Evolutionary conservation across 2,329 filamentous ascomycete genomes (phyloP).

Genomic region (Nectriaceae sp.): DNA sequence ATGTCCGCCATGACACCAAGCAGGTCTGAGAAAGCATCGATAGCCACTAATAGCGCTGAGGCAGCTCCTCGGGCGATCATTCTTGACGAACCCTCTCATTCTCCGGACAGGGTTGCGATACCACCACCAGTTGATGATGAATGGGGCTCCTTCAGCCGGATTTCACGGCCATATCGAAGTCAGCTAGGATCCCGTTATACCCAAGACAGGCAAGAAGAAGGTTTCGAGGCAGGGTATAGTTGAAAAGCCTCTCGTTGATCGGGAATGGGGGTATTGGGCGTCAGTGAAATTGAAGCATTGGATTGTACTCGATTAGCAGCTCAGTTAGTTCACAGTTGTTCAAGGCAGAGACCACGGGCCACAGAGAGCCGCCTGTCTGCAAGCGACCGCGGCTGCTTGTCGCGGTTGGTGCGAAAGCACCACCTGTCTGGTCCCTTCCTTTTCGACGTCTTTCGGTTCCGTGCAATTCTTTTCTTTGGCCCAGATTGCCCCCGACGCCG

Average conservation of each 20-base stretch:
- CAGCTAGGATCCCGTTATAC: not conserved
- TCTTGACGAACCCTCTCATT: not conserved
- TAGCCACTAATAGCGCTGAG: not conserved
- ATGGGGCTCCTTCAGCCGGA: not conserved
- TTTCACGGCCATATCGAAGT: not conserved
- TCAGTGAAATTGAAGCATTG: not conserved
- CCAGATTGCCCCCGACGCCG: no score
- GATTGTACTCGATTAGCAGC: not conserved
- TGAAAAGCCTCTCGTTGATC: not conserved
- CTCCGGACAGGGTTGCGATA: not conserved
- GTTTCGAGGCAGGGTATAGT: not conserved
- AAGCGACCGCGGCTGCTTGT: no score
- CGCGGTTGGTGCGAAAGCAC: no score
- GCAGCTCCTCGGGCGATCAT: slow-evolving; percentile 2
- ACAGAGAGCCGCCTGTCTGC: no score
- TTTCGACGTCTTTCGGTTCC: no score
- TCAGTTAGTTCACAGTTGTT: not conserved
- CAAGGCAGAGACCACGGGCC: no score
- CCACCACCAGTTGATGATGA: not conserved
- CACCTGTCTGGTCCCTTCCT: no score
- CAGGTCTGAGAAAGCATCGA: slow-evolving; percentile 2
- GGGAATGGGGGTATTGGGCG: not conserved
- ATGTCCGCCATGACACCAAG: slow-evolving; percentile 3
- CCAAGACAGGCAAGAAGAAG: slow-evolving; percentile 3
- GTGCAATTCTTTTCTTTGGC: no score